Evolutionary conservation across 2,329 filamentous ascomycete genomes (phyloP).

Genomic region (Tolypocladium amazonense): DNA sequence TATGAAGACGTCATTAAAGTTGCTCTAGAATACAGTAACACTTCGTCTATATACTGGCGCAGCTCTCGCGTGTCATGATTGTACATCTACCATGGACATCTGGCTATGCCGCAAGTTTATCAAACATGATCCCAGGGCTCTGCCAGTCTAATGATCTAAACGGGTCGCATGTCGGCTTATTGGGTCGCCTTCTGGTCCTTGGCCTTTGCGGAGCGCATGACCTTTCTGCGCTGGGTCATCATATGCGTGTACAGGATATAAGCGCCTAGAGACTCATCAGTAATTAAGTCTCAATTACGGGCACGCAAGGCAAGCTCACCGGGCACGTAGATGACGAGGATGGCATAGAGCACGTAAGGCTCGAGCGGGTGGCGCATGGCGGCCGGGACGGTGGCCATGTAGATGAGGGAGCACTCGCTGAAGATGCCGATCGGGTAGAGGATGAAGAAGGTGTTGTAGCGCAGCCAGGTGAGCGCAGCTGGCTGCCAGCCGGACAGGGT

Average conservation of each 20-base stretch:
- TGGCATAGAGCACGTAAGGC: slow-evolving; percentile 49
- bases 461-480: slow-evolving; percentile 60
- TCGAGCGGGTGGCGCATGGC: slow-evolving; percentile 32
- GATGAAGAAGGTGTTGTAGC: slow-evolving; percentile 87
- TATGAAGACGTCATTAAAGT: neutral
- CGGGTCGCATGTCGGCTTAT: slow-evolving; percentile 9
- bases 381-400: slow-evolving; percentile 53
- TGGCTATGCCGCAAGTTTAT: neutral
- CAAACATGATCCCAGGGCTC: neutral
- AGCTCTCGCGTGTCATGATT: neutral
- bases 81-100: neutral
- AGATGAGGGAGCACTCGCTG: slow-evolving; percentile 78
- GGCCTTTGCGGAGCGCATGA: slow-evolving; percentile 53
- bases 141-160: neutral
- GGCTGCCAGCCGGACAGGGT: slow-evolving; percentile 56
- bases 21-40: neutral
- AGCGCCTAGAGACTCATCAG: slow-evolving; percentile 35
- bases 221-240: slow-evolving; percentile 80
- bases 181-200: slow-evolving; percentile 31
- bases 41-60: neutral
- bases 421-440: slow-evolving; percentile 87
- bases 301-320: slow-evolving; percentile 40
- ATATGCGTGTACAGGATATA: slow-evolving; percentile 91
- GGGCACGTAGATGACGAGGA: slow-evolving; percentile 69
- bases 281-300: neutral